These are phyloP conservation scores for Penicillium sp. DNA, from an alignment of 2,329 filamentous ascomycete genomes.

Conservation along the genomic window DNA sequence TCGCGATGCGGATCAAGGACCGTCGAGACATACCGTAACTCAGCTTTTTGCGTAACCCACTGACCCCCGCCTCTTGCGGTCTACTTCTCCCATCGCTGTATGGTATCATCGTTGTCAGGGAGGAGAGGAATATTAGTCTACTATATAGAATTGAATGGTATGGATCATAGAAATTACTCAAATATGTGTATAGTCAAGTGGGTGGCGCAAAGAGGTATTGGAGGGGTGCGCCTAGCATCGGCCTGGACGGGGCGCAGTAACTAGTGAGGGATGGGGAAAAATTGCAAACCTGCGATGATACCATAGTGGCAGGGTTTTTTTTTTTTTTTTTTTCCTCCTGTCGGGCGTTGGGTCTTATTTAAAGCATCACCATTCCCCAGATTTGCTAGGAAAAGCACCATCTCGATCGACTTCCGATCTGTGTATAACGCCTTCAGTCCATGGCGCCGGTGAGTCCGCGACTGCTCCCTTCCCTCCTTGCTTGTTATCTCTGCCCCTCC, in stretches of 20 bases:
- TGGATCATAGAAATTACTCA: no score
- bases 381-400: conserved; percentile 12
- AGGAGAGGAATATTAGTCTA: no score
- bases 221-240: conserved; percentile 21
- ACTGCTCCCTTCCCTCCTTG: conserved; percentile 11
- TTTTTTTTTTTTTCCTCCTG: not conserved
- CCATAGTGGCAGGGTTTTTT: not conserved
- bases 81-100: no score
- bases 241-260: conserved; percentile 17
- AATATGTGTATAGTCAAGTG: no score
- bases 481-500: conserved; percentile 11
- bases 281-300: not conserved
- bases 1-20: conserved; percentile 14
- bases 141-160: no score
- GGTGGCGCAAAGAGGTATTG: not conserved
- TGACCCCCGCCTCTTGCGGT: no score
- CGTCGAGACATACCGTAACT: conserved; percentile 24
- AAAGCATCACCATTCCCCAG: conserved; percentile 22
- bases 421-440: conserved; percentile 13
- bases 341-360: conserved; percentile 13
- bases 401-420: not conserved
- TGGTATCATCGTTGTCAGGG: no score
- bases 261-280: no score
- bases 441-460: conserved; percentile 23
- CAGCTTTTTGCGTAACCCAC: no score